A percentile compares a stretch with the other conserved stretches of the same genome.
Conservation (phyloP, 192 early-diverging fungal genomes). For the Umbelopsis sp. region DNA sequence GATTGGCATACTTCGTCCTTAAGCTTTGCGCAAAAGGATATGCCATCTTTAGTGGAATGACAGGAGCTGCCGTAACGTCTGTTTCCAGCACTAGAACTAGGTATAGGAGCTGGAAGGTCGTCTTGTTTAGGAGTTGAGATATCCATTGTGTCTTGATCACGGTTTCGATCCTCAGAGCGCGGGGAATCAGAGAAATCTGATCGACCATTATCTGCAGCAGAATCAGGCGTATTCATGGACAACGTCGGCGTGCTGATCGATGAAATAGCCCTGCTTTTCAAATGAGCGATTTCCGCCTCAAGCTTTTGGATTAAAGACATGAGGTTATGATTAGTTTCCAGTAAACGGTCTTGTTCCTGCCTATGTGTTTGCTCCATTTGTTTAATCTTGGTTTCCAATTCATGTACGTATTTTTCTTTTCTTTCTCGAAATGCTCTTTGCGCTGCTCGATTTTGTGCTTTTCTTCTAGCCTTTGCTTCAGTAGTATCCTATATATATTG, state of each 20-base stretch:
- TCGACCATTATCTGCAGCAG: background rate
- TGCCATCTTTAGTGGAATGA: slow-evolving; percentile 26
- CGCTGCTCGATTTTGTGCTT: slow-evolving; percentile 42
- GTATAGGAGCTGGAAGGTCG: background rate
- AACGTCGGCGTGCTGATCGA: background rate
- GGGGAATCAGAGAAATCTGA: background rate
- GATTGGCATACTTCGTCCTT: slow-evolving; percentile 35
- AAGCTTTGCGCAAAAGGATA: slow-evolving; percentile 33
- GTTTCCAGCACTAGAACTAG: background rate
- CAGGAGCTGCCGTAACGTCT: background rate
- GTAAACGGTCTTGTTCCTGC: slow-evolving; percentile 40
- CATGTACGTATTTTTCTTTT: slow-evolving; percentile 80
- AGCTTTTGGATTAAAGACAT: slow-evolving; percentile 52
- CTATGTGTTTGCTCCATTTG: slow-evolving; percentile 61
- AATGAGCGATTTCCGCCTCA: slow-evolving; percentile 36
- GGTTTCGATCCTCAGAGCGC: background rate
- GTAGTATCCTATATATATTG: background rate
- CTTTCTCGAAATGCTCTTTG: slow-evolving; percentile 82
- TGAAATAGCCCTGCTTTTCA: background rate
- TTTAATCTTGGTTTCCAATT: slow-evolving; percentile 76
- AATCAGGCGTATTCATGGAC: background rate
- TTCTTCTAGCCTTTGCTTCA: slow-evolving; percentile 24
- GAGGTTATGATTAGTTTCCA: slow-evolving; percentile 46
- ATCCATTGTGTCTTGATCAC: background rate
- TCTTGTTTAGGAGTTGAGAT: background rate